These are phyloP conservation scores for Fusarium ambrosium DNA, from an alignment of 2,329 filamentous ascomycete genomes.

Conservation along the genomic window DNA sequence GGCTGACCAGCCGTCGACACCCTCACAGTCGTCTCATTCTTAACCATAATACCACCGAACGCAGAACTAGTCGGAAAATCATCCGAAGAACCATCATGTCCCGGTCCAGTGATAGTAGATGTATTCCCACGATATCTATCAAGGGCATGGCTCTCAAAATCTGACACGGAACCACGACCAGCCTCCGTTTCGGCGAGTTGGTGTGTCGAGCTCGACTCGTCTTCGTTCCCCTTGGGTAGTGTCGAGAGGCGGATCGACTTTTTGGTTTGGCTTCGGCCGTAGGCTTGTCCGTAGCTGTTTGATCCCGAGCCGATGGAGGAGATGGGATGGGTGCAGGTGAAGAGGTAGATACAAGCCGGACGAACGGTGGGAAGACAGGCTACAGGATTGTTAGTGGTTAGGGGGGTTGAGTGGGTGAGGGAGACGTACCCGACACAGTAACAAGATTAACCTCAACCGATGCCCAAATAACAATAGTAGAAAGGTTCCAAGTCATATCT, in stretches of 20 bases:
- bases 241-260: conserved; percentile 39
- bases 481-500: conserved; percentile 43
- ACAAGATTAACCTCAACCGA: conserved; percentile 45
- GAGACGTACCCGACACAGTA: conserved; percentile 38
- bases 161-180: conserved; percentile 11
- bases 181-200: conserved; percentile 35
- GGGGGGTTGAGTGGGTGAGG: fast-evolving
- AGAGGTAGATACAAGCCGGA: conserved; percentile 39
- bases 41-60: conserved; percentile 40
- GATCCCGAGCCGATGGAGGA: conserved; percentile 34
- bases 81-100: not conserved
- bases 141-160: conserved; percentile 42
- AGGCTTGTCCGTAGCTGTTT: conserved; percentile 29
- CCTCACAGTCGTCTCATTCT: conserved; percentile 39
- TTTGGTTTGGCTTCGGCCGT: conserved; percentile 38
- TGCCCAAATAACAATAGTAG: conserved; percentile 42
- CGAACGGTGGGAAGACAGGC: conserved; percentile 43
- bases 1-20: conserved; percentile 18
- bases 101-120: conserved; percentile 30
- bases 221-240: conserved; percentile 27
- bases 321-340: conserved; percentile 26
- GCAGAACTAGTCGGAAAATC: not conserved
- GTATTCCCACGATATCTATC: conserved; percentile 31
- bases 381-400: not conserved
- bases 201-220: conserved; percentile 42